Evolutionary conservation across 2,329 filamentous ascomycete genomes (phyloP).

Genomic region (Arthrobotrys sphaeroides): DNA sequence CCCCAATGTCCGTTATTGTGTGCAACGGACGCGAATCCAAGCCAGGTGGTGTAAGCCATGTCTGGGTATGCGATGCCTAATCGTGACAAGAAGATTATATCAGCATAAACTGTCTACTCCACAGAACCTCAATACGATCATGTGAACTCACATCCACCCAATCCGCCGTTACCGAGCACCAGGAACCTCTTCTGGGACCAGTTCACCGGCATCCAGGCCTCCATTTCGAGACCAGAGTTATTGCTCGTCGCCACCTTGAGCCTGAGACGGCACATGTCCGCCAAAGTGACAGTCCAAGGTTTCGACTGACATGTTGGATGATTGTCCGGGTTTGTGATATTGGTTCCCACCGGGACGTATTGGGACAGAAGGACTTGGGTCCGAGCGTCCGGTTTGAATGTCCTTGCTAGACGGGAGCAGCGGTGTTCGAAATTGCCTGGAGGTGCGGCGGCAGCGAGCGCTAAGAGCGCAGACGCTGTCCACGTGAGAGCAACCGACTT

Average conservation of each 20-base stretch:
- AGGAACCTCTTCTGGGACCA: conserved; percentile 17
- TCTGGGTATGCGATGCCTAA: conserved; percentile 14
- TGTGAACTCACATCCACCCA: conserved; percentile 21
- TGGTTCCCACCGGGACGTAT: conserved; percentile 62
- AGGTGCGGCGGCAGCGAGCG: neutral
- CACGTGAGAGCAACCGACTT: neutral
- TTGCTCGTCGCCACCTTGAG: conserved; percentile 19
- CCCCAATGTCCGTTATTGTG: conserved; percentile 44
- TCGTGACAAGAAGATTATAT: neutral
- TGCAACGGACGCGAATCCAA: conserved; percentile 30
- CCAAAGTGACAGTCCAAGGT: neutral
- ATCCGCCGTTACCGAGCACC: conserved; percentile 11
- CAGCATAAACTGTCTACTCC: neutral
- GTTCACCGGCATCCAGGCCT: conserved; percentile 35
- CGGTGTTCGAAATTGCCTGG: conserved; percentile 5
- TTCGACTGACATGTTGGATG: conserved; percentile 60
- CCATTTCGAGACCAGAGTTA: conserved; percentile 17
- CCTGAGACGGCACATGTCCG: conserved; percentile 15
- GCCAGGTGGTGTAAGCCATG: conserved; percentile 2
- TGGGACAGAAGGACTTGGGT: conserved; percentile 61
- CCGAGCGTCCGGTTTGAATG: conserved; percentile 59
- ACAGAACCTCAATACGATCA: neutral
- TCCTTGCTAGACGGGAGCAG: conserved; percentile 58
- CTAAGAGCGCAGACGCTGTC: neutral
- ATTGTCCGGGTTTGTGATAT: conserved; percentile 61